Base-by-base conservation (phyloP, 768 basidiomycete species). In the Pholiota conissans region DNA sequence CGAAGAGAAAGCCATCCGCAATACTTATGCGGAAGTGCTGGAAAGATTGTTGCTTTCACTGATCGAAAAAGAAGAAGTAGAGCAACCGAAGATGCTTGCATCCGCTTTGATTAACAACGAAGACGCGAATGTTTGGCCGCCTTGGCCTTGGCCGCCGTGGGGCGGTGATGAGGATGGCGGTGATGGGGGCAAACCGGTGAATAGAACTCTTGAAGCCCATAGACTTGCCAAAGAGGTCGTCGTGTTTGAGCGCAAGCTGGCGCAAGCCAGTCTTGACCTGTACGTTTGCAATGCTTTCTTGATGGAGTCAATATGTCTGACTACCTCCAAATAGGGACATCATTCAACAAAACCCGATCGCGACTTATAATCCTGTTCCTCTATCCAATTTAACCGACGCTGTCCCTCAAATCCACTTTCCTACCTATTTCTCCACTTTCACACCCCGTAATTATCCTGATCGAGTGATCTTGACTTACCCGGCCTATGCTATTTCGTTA, bases 91-190 rank as follows among this genome's bases (percentile, higher is more conserved):
- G 61, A 34, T 55, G 47, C n/a, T 29, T 57, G 42, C 32, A 49
- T 55, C 61, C 49, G 55, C 50, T 22, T 62, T 75, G 20, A 60
- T 71, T 24, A 61, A 63, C 52, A 76, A 79, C 53, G 76, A 75
- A 49, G 76, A 77, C 60, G 56, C 69, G 27, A 78, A 74, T 47
- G 75, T 83, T 27, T 91, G 88, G 89, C 90, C 90, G 40, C 88
- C 88, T 35, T 87, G 89, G 88, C 87, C 89, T 14, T 89, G 89
- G 89, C 89, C 91, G 66, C 93, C 93, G 5, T 94, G 90, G 90
- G 87, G 81, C 40, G 85, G 73, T 24, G 85, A 85, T 28, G 84
- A 79, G 16, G 84, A 79, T n/a, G 77, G 75, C 28, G 75, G 75
- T 5, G 72, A 73, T 32, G 76, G 73, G 16, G 76, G 80, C 27